A percentile compares a stretch with the other conserved stretches of the same genome.
Evolutionary conservation across 208 protist genomes (phyloP).

Genomic region (Tritrichomonas musculus): DNA sequence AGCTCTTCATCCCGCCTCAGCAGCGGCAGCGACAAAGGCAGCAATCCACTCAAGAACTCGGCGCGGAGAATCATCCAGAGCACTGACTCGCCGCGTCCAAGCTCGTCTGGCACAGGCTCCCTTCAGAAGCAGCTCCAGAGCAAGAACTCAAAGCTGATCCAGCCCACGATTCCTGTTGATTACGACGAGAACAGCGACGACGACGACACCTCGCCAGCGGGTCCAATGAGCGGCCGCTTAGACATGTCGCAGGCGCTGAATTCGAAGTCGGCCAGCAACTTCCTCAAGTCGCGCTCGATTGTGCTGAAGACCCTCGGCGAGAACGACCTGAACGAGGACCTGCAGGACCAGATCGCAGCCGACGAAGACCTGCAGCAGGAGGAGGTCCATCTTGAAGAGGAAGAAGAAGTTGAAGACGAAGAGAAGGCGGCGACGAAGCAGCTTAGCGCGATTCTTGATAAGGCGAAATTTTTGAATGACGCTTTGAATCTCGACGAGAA

Average conservation of each 20-base stretch:
- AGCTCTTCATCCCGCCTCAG: background rate
- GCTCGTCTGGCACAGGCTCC: no score
- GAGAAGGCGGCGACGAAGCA: background rate
- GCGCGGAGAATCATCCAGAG: no score
- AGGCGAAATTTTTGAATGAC: background rate
- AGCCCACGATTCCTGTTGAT: no score
- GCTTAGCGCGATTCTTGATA: background rate
- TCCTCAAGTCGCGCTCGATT: background rate
- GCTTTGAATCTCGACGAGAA: background rate
- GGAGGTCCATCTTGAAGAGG: background rate
- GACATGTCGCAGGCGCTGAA: background rate
- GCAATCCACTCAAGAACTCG: background rate
- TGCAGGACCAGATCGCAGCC: no score
- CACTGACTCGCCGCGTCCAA: no score
- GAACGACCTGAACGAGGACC: background rate
- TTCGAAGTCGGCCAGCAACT: background rate
- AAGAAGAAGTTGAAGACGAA: background rate
- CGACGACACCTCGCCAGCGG: no score
- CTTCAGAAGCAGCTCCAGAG: no score
- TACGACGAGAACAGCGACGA: no score
- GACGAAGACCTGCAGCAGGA: background rate
- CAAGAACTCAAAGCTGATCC: no score
- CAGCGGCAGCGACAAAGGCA: background rate
- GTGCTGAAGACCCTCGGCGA: background rate
- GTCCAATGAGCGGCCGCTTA: no score